Conservation (phyloP, 192 early-diverging fungal species). For the Backusella luteola region DNA sequence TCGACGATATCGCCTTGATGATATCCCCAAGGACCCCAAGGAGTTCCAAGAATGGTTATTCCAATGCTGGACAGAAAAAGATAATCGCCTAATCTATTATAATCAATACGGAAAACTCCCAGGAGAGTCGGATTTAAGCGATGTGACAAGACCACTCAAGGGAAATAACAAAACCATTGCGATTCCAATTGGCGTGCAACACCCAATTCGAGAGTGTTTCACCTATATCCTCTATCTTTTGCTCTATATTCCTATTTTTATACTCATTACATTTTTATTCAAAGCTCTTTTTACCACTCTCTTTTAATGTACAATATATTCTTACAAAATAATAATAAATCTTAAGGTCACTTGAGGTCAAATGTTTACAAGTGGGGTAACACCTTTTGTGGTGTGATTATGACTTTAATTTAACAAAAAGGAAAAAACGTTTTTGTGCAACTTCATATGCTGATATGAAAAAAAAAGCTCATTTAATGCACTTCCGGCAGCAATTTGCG, state of each 20-base stretch:
- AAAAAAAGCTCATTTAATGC: neutral
- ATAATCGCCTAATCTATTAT: slow-evolving; percentile 75
- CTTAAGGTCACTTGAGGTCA: neutral
- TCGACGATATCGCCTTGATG: slow-evolving; percentile 58
- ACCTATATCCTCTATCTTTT: neutral
- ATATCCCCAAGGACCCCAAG: slow-evolving; percentile 69
- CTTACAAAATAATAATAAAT: neutral
- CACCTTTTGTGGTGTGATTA: neutral
- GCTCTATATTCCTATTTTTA: neutral
- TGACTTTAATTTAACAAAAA: neutral
- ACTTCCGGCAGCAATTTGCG: too few species aligned
- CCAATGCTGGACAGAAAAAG: slow-evolving; percentile 80
- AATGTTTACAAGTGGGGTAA: neutral
- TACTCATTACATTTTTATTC: neutral
- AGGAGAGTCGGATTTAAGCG: neutral
- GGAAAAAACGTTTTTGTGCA: neutral
- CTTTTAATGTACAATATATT: neutral
- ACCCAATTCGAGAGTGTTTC: neutral
- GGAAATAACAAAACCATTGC: neutral
- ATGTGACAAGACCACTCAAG: neutral
- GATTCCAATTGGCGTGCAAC: neutral
- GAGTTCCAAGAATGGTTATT: slow-evolving; percentile 77
- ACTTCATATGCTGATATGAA: neutral
- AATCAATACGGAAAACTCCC: slow-evolving; percentile 76
- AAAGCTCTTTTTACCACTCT: neutral